Conservation (phyloP, 2,329 filamentous ascomycete species). For the Stachybotrys echinatus region DNA sequence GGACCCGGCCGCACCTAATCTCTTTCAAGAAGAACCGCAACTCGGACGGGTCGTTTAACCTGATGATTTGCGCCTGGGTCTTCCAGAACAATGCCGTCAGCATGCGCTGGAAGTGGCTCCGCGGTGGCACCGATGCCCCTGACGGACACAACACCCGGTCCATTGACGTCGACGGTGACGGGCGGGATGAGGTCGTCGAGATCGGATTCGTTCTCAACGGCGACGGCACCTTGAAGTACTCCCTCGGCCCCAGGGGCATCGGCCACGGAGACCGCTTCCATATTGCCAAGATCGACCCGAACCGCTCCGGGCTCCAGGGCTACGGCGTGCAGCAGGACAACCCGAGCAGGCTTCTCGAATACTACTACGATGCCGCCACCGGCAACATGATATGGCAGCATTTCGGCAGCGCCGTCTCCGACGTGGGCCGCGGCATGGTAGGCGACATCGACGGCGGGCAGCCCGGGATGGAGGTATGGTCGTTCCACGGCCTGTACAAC, state of each 20-base stretch:
- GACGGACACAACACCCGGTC: constrained; percentile 16
- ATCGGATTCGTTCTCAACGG: constrained; percentile 16
- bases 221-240: constrained; percentile 11
- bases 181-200: constrained; percentile 12
- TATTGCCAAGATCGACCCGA: constrained; percentile 16
- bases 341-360: constrained; percentile 10
- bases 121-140: constrained; percentile 6
- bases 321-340: constrained; percentile 14
- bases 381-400: constrained; percentile 13
- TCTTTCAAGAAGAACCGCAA: constrained; percentile 14
- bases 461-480: constrained; percentile 13
- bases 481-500: constrained; percentile 13
- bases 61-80: constrained; percentile 9
- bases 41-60: constrained; percentile 5
- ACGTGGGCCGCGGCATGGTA: constrained; percentile 12
- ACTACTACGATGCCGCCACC: constrained; percentile 14
- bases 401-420: neutral
- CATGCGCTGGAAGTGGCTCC: constrained; percentile 14
- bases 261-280: constrained; percentile 15
- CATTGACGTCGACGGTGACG: constrained; percentile 13
- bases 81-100: constrained; percentile 8
- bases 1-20: constrained; percentile 8
- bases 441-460: constrained; percentile 14
- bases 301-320: constrained; percentile 11
- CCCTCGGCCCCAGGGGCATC: constrained; percentile 9